Base-by-base conservation (phyloP, 495 filamentous ascomycete genomes). In the Tuber melanosporum region DNA sequence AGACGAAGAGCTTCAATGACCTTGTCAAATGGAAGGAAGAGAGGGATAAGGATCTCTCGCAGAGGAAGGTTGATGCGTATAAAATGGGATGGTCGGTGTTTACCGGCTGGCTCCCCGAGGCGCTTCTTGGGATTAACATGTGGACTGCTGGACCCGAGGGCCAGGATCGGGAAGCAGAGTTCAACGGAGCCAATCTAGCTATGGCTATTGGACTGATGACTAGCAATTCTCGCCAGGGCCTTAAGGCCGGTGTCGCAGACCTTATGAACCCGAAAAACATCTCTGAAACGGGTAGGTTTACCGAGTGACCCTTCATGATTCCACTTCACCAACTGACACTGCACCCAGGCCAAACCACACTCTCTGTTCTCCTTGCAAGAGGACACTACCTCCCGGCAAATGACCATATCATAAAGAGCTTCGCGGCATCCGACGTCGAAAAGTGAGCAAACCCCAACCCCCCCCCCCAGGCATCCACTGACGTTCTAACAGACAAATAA, bases 361-460 rank as follows among this genome's bases (percentile, higher is more conserved):
- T 83, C 8, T 79, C 80, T 2, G 70, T 78, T 36, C 72, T 74
- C n/a, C 76, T 83, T 19, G 78, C 57, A 15, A 71, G 79, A 14
- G 81, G 81, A 20, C 71, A 72, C 39, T 82, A 78, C 62, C 75
- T 82, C 3, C 80, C 81, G 8, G 70, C 78, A 8, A 82, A 82
- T 17, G 66, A 49, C 36, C 44, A 72, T 6, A 73, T 77, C 12
- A 71, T 83, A 4, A 66, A 78, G 22, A 36, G 73, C 10, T 80
- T 82, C 26, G 76, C 80, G 19, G 75, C 72, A 14, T 46, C 79
- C 22, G 76, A 76, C 69, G 66, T 83, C 17, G 81, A 83, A 70
- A 69, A 80, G 72, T 76, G 62, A 73, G 42, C 43, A 66, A 39
- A 12, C 8, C 39, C 43, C 22, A 9, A 42, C 9, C n/a, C 9